Evolutionary conservation across 208 protist genomes (phyloP), one percentile per base, ranked within the genome.

Genomic region (Acanthamoeba polyphaga): DNA sequence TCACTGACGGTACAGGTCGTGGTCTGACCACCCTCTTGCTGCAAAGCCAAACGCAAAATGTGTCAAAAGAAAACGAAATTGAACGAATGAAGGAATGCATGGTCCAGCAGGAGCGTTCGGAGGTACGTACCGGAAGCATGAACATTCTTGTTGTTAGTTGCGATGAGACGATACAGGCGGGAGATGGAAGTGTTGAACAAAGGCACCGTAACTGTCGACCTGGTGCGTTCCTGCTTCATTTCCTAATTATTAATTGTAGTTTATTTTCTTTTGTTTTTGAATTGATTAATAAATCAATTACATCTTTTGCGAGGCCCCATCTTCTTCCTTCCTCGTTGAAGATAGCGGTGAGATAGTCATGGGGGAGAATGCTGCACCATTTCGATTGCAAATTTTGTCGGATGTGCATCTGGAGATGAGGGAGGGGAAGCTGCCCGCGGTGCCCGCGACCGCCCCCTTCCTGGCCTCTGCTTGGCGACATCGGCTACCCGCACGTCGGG

Each of bases 21-120:
- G 38, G 84, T 91, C 58, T 91, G 84, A 49, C 84, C 84, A 43
- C 84, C 84, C 34, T 91, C 58, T 91, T 91, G 84, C 84, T 91
- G 43, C 13, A 85, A n/a, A 85, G 43, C 46, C 12, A 55, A 7
- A 85, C n/a, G 13, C 66, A 27, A 72, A 5, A 72, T 72, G 60
- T 17, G 60, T 68, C 27, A 38, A 68, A 68, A 1, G 15, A 68
- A 68, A n/a, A 17, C 60, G 27, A 68, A 68, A 68, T 68, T 68
- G 1, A 17, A 17, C 60, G 22, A n/a, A n/a, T 68, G 60, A 68
- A 68, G 15, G 15, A 68, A 68, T 68, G 27, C 1, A 68, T 38
- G 38, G 38, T 38, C 38, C 38, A 38, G 38, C 17, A 55, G 12
- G 51, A 55, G 12, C 9, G 8, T 17, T 55, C 51, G 8, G 68